Evolutionary conservation across 2,329 filamentous ascomycete species (phyloP), one percentile per base, ranked within the genome.

Genomic region (Colletotrichum eremochloae): DNA sequence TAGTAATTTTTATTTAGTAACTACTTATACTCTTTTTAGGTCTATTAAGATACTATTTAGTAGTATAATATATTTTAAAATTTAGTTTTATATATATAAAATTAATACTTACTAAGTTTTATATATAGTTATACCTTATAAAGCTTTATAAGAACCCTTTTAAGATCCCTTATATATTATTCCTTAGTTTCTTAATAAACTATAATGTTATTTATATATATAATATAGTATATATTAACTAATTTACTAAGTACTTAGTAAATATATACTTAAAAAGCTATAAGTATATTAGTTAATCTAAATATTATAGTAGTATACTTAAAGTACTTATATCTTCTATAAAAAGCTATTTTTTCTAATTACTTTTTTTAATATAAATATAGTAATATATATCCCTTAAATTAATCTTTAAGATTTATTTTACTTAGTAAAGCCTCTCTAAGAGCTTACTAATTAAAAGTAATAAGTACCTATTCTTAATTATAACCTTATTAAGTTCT

Each of bases 281-380:
- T 29, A 36, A 63, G 3, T 31, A 20, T 36, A 29, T 66, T 61
- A 31, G 0, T 57, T 38, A 46, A 20, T 24, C 3, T 64, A 46
- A 65, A 48, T 66, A 60, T 2, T 44, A 67, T 62, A 20, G 56
- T 6, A 50, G 50, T 60, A 63, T 71, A 71, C 1, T 46, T 62
- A 62, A 48, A 71, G 2, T 55, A 31, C 0, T 3, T 63, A 55
- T 53, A 55, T 12, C 55, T 61, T 48, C 53, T 48, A 15, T n/a
- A 29, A 33, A 56, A 64, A 2, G 24, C n/a, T 53, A 15, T 53
- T 14, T 71, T 60, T 8, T 55, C 50, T 42, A 62, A 12, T 55
- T 24, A 48, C 44, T 7, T 63, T 40, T 6, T n/a, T 52, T 63
- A 63, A 56, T 38, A 8, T 68, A 63, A 0, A 44, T 58, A 20